Conservation (phyloP, 75 land plant species). For the Pinus albicaulis region DNA sequence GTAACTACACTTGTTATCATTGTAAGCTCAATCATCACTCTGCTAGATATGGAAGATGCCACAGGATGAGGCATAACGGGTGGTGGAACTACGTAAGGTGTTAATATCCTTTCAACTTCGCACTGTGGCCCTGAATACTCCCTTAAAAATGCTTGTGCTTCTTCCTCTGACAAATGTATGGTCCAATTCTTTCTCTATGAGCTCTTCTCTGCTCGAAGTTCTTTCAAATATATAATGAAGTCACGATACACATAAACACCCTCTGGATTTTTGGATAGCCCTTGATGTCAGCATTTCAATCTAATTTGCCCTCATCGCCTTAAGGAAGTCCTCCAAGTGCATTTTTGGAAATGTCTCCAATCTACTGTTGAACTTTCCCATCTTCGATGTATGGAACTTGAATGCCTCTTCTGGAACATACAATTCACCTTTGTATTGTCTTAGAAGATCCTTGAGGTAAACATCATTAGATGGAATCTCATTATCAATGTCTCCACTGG, state of each 20-base stretch:
- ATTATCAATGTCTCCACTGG: no score
- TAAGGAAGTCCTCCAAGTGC: conserved; percentile 62
- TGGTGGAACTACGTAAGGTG: conserved; percentile 53
- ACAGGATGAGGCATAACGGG: conserved; percentile 74
- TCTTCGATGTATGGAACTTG: conserved; percentile 46
- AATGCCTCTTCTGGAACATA: conserved; percentile 93
- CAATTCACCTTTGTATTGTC: conserved; percentile 77
- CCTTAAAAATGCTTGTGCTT: conserved; percentile 40
- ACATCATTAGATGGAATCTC: conserved; percentile 21
- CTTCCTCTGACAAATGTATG: conserved; percentile 49
- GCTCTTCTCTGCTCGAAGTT: conserved; percentile 59
- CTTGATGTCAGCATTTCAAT: conserved; percentile 69
- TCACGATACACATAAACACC: conserved; percentile 32
- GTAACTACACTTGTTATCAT: conserved; percentile 60
- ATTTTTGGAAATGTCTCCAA: conserved; percentile 64
- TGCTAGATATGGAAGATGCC: conserved; percentile 83
- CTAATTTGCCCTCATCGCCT: conserved; percentile 40
- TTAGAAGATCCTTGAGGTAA: conserved; percentile 72
- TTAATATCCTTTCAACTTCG: conserved; percentile 54
- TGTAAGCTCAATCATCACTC: conserved; percentile 73
- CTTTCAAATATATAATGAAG: conserved; percentile 80
- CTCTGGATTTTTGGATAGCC: conserved; percentile 8
- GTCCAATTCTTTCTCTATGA: conserved; percentile 67
- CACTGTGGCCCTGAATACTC: conserved; percentile 69
- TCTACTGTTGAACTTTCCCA: conserved; percentile 59